Percentiles rank a stretch among this genome's conserved stretches.
Conservation (phyloP, 2,329 filamentous ascomycete species). For the Zymoseptoria pseudotritici region DNA sequence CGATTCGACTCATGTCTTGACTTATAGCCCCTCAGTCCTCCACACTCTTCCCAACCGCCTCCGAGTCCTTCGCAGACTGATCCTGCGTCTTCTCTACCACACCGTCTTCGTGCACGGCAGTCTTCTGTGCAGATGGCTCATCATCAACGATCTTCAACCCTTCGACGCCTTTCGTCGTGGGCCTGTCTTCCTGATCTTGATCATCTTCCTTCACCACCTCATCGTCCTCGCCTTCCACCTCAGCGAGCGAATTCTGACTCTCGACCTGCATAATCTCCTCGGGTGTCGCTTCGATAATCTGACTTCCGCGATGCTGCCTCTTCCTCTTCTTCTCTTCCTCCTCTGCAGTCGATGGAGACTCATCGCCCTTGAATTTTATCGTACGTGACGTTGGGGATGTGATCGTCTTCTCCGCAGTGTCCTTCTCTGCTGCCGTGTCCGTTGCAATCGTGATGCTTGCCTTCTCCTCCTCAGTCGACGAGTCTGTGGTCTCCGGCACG, state of each 20-base stretch:
- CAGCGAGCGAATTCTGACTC: slow-evolving; percentile 2
- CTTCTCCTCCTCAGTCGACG: slow-evolving; percentile 6
- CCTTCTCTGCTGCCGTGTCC: not conserved
- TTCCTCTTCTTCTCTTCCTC: slow-evolving; percentile 1
- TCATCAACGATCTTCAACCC: slow-evolving; percentile 11
- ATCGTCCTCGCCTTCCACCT: slow-evolving; percentile 10
- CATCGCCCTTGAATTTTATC: slow-evolving; percentile 18
- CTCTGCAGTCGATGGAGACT: slow-evolving; percentile 13
- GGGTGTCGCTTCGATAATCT: slow-evolving; percentile 5
- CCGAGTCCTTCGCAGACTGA: slow-evolving; percentile 21
- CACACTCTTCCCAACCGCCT: slow-evolving; percentile 31
- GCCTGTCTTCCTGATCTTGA: not conserved
- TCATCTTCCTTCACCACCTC: slow-evolving; percentile 15
- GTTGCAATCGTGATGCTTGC: not conserved
- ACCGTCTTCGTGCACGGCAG: not conserved
- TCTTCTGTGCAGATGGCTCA: slow-evolving; percentile 5
- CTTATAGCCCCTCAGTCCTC: slow-evolving; percentile 25
- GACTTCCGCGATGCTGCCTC: slow-evolving; percentile 10
- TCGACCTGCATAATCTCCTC: slow-evolving; percentile 16
- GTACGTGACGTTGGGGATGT: slow-evolving; percentile 4
- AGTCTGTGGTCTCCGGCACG: not conserved
- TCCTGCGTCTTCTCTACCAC: slow-evolving; percentile 17
- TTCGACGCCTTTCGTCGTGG: slow-evolving; percentile 11
- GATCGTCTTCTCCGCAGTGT: not conserved
- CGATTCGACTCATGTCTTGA: not conserved